Percentiles rank a stretch among this genome's conserved stretches.
These are phyloP conservation scores for Taphrina sp. DNA, from an alignment of 1,139 yeast genomes.

Conservation along the genomic window DNA sequence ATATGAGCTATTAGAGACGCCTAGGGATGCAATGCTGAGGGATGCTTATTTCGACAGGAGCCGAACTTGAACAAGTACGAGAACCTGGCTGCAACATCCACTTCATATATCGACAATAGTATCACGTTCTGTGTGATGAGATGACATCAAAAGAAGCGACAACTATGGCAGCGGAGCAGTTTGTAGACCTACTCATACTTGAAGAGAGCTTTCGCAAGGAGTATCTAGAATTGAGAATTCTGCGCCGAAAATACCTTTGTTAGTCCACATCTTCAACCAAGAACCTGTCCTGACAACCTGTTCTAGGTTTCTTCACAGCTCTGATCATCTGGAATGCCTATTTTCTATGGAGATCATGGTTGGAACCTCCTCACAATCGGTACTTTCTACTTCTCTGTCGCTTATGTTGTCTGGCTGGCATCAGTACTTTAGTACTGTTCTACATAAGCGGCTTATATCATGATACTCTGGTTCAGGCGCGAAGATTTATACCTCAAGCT, in stretches of 20 bases:
- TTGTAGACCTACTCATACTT: constrained; percentile 30
- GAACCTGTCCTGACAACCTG: background rate
- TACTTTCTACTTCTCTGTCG: constrained; percentile 29
- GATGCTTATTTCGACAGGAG: too few species aligned
- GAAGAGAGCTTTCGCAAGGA: constrained; percentile 33
- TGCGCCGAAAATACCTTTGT: constrained; percentile 26
- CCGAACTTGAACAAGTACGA: too few species aligned
- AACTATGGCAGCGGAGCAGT: constrained; percentile 10
- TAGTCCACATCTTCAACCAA: background rate
- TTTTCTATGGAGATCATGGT: constrained; percentile 13
- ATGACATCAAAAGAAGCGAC: background rate
- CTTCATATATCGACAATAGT: too few species aligned
- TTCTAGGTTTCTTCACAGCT: too few species aligned
- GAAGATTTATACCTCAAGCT: constrained; percentile 33
- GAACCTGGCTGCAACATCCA: too few species aligned
- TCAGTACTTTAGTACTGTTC: constrained; percentile 30
- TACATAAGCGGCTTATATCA: constrained; percentile 32
- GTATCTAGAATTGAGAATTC: constrained; percentile 17
- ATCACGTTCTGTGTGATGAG: too few species aligned
- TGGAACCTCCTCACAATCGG: constrained; percentile 13
- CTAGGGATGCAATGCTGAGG: too few species aligned
- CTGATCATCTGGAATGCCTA: constrained; percentile 30
- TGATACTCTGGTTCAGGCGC: constrained; percentile 28
- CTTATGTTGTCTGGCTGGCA: constrained; percentile 28
- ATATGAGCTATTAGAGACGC: too few species aligned